Conservation (phyloP, 2,329 filamentous ascomycete species). For the Ceratocystis harringtonii region DNA sequence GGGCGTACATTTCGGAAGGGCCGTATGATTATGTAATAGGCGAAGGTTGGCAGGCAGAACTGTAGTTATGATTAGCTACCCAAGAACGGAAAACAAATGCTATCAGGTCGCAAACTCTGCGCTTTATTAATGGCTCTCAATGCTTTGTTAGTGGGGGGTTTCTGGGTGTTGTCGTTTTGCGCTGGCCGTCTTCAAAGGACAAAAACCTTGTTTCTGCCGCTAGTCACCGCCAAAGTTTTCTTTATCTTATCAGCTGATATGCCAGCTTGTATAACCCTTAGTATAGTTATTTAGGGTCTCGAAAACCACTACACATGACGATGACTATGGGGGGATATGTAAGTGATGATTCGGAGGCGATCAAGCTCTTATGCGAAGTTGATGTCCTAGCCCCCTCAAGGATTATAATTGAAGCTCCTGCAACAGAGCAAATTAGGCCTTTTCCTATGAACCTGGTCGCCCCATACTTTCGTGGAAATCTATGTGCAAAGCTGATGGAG, state of each 20-base stretch:
- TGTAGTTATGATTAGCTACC: background rate
- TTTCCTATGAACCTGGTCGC: no score
- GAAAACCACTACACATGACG: no score
- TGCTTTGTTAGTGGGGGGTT: background rate
- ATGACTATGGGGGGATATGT: no score
- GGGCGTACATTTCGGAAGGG: slow-evolving; percentile 13
- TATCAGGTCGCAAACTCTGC: background rate
- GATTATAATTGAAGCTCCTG: no score
- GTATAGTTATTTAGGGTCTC: no score
- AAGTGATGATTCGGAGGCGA: no score
- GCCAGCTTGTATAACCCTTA: background rate
- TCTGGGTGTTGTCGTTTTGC: background rate
- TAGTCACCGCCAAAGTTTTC: slow-evolving; percentile 10
- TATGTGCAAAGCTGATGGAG: no score
- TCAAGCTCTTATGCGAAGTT: no score
- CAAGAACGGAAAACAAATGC: background rate
- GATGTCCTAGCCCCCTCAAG: no score
- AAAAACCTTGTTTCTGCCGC: slow-evolving; percentile 9
- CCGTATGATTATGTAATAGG: background rate
- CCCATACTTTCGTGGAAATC: no score
- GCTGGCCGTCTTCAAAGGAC: background rate
- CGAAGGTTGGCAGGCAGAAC: background rate
- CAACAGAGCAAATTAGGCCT: no score
- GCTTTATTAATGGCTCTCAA: background rate
- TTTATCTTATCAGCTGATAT: slow-evolving; percentile 10